Conservation (phyloP, 2,329 filamentous ascomycete species). For the Phialocephala sp. region DNA sequence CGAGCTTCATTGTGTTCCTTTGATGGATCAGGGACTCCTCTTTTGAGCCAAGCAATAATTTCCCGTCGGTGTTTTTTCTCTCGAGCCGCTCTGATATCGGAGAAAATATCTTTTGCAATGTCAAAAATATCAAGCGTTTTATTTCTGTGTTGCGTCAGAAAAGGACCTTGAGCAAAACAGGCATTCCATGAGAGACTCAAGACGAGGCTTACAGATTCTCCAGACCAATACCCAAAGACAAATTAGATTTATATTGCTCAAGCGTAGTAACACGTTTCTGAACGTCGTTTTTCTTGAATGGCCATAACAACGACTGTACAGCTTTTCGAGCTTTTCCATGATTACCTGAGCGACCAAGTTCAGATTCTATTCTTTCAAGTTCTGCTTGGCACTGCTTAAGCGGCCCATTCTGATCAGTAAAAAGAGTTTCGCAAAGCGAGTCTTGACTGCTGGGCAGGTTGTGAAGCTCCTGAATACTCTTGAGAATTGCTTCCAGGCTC, state of each 20-base stretch:
- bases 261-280: constrained; percentile 27
- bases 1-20: constrained; percentile 26
- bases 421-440: not conserved
- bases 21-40: constrained; percentile 20
- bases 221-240: not conserved
- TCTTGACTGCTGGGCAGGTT: not conserved
- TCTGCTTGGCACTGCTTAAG: not conserved
- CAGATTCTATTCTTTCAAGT: not conserved
- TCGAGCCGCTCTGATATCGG: not conserved
- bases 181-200: too few relatives aligned
- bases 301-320: constrained; percentile 31
- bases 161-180: too few relatives aligned
- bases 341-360: not conserved
- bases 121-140: not conserved
- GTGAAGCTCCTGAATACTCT: not conserved
- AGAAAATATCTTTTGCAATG: not conserved
- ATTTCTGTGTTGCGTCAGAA: not conserved
- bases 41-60: not conserved
- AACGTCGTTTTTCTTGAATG: constrained; percentile 33
- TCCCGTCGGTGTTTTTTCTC: not conserved
- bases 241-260: constrained; percentile 19
- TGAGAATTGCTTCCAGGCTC: not conserved
- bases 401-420: not conserved
- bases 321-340: not conserved
- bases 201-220: not conserved